phyloP scores from a whole-genome alignment of 1,139 yeast species.

The Zygotorulaspora mrakii region DNA sequence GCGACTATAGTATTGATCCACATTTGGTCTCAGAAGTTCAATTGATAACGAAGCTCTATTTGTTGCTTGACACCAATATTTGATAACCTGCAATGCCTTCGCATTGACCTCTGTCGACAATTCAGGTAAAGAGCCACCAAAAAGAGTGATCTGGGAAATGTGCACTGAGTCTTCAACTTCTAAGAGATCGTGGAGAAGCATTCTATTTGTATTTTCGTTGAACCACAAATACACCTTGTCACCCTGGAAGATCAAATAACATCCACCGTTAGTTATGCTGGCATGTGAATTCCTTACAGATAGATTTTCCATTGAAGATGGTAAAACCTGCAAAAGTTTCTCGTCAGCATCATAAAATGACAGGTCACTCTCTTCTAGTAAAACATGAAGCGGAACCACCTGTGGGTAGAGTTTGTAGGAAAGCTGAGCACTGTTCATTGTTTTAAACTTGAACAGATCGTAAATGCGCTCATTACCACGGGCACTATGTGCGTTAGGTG shows the following conservation, averaged over 20 bases:
- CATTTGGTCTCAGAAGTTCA: conserved; percentile 32
- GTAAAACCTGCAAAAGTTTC: conserved; percentile 45
- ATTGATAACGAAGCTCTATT: conserved; percentile 28
- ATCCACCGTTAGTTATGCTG: conserved; percentile 53
- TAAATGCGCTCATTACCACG: conserved; percentile 60
- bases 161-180: conserved; percentile 57
- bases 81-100: conserved; percentile 63
- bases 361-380: conserved; percentile 53
- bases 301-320: conserved; percentile 42
- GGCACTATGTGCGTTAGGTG: conserved; percentile 44
- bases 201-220: conserved; percentile 64
- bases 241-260: conserved; percentile 74
- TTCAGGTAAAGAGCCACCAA: conserved; percentile 50
- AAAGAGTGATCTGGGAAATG: conserved; percentile 41
- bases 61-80: conserved; percentile 32
- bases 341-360: conserved; percentile 43
- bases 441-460: conserved; percentile 52
- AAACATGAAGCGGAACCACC: conserved; percentile 66
- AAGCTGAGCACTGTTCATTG: conserved; percentile 57
- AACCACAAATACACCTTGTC: conserved; percentile 60
- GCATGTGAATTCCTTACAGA: conserved; percentile 28
- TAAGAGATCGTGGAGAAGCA: conserved; percentile 68
- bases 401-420: conserved; percentile 75
- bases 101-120: conserved; percentile 64
- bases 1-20: conserved; percentile 32